Percentiles rank a stretch among this genome's conserved stretches.
Conservation (phyloP, 768 basidiomycete species). For the Dioszegia crocea region DNA sequence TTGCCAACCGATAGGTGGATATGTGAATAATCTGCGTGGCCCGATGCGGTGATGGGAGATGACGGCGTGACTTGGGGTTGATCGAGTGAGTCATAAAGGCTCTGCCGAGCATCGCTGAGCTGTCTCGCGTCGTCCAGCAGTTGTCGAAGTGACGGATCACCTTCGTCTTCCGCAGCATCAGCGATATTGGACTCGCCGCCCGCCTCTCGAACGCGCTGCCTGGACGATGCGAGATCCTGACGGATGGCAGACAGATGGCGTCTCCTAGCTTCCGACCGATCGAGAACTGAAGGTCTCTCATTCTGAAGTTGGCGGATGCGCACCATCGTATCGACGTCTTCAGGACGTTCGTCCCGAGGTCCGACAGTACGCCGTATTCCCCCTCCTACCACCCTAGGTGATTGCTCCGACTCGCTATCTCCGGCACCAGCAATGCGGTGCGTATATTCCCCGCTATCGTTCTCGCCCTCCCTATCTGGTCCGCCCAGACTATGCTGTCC, state of each 20-base stretch:
- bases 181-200: too few species aligned
- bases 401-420: too few species aligned
- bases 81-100: not conserved
- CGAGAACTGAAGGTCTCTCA: not conserved
- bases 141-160: not conserved
- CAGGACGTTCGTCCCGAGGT: not conserved
- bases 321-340: conserved; percentile 2
- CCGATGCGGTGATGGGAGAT: conserved; percentile 1
- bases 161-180: not conserved
- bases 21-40: not conserved
- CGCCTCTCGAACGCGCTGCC: not conserved
- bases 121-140: not conserved
- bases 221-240: not conserved
- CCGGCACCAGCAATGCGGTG: too few species aligned
- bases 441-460: too few species aligned
- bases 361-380: not conserved
- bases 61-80: not conserved
- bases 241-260: not conserved
- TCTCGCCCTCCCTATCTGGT: too few species aligned
- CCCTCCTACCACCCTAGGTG: too few species aligned
- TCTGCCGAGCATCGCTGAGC: not conserved
- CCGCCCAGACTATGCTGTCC: too few species aligned
- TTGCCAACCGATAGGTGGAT: conserved; percentile 4
- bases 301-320: not conserved
- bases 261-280: not conserved